Evolutionary conservation across 345 rosid genomes (phyloP).

Genomic region (Boechera divaricarpa): DNA sequence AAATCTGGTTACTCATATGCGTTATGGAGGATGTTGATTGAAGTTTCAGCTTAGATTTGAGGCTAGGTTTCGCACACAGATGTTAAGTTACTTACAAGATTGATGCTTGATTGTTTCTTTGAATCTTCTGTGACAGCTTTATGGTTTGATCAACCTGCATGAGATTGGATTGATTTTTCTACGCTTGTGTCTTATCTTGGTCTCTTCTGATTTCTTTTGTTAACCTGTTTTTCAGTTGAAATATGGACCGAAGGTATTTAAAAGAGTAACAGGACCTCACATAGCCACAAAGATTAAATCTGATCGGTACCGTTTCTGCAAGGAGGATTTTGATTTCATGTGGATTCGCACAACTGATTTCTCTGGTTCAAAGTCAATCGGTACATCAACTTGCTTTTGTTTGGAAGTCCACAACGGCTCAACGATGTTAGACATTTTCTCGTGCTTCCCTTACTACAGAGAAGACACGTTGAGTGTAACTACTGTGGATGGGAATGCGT

Average conservation of each 20-base stretch:
- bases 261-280: slow-evolving; percentile 68
- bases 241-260: slow-evolving; percentile 71
- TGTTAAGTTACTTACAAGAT: neutral
- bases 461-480: slow-evolving; percentile 49
- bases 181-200: neutral
- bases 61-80: neutral
- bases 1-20: neutral
- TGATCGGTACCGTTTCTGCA: slow-evolving; percentile 72
- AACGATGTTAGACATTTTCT: slow-evolving; percentile 51
- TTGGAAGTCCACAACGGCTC: slow-evolving; percentile 58
- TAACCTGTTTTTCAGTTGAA: slow-evolving; percentile 56
- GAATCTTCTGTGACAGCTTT: neutral
- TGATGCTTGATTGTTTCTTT: neutral
- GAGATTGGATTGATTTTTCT: slow-evolving; percentile 10
- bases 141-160: slow-evolving; percentile 16
- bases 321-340: slow-evolving; percentile 79
- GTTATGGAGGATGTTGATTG: neutral
- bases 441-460: slow-evolving; percentile 60
- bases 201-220: slow-evolving; percentile 11
- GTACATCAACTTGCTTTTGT: slow-evolving; percentile 67
- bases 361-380: slow-evolving; percentile 68
- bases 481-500: slow-evolving; percentile 52
- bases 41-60: neutral
- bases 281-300: slow-evolving; percentile 57
- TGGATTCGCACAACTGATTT: slow-evolving; percentile 92